Evolutionary conservation across 306 rosid genomes (phyloP).

Genomic region (Benincasa hispida): DNA sequence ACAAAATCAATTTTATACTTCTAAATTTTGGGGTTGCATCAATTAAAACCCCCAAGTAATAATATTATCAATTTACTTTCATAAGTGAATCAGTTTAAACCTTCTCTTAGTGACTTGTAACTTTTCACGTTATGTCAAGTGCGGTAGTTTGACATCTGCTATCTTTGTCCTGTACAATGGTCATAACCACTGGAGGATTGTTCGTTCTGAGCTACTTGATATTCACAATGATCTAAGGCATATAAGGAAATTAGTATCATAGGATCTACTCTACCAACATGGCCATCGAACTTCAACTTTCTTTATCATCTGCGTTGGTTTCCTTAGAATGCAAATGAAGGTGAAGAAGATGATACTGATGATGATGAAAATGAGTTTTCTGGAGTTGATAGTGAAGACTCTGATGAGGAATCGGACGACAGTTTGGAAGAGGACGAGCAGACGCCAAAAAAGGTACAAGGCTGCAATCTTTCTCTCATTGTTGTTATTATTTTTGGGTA

Average conservation of each 20-base stretch:
- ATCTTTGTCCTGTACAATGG: neutral
- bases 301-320: neutral
- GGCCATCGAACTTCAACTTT: neutral
- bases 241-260: neutral
- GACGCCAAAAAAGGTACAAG: constrained; percentile 37
- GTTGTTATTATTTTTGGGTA: neutral
- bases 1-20: too few species aligned
- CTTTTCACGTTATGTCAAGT: neutral
- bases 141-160: neutral
- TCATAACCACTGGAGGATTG: neutral
- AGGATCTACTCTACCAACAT: neutral
- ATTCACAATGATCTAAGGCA: neutral
- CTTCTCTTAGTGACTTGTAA: too few species aligned
- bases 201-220: neutral
- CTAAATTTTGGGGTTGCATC: too few species aligned
- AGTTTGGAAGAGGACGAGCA: constrained; percentile 32
- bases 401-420: constrained; percentile 24
- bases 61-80: too few species aligned
- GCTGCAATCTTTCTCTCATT: neutral
- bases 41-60: too few species aligned
- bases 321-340: neutral
- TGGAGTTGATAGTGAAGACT: neutral
- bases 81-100: too few species aligned
- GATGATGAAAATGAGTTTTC: constrained; percentile 2
- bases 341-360: neutral